Evolutionary conservation across 1,284 basidiomycete genomes (phyloP), one percentile per base, ranked within the genome.

Genomic region (Cryptococcus sp.): DNA sequence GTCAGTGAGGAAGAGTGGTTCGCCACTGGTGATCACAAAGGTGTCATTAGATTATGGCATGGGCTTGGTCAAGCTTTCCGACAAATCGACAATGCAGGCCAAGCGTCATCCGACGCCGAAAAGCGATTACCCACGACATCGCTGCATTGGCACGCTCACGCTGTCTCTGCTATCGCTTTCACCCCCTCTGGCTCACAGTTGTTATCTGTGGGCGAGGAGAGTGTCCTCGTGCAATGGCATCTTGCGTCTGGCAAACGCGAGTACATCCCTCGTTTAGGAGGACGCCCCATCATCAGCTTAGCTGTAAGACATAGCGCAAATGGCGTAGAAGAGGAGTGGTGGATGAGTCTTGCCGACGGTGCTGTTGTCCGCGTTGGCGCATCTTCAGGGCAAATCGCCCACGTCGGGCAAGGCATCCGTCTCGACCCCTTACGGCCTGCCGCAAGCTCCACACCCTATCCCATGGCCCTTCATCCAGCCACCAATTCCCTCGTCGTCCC

Each of bases 71-170:
- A 87, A 49, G 76, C 76, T 4, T 78, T 77, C 61, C 61, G 67
- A 78, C 81, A 54, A 57, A 54, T 75, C 45, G 72, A 74, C 38
- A 61, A 62, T 7, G 63, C 64, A 11, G 55, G 62, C 52, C 20
- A 54, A 55, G 3, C 64, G 47, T 54, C 59, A 46, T 26, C 64
- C n/a, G 67, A 70, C 22, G 64, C 59, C 8, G 71, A 75, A 52
- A 72, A 68, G 56, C 67, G 65, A 34, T 60, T 75, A 39, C 87
- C 91, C 61, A 95, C 93, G 0, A 89, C 91, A 1, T 85, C 87
- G 5, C 79, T 97, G 49, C 95, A 98, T 77, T 99, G 96, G 96
- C 96, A 99, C 73, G 89, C 95, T 0, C 94, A 99, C 74, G 86
- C 92, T 5, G 91, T 99, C n/a, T 86, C 89, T 2, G 89, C 90